phyloP scores from a whole-genome alignment of 371 early-diverging fungal genomes.

The Mucor lusitanicus region DNA sequence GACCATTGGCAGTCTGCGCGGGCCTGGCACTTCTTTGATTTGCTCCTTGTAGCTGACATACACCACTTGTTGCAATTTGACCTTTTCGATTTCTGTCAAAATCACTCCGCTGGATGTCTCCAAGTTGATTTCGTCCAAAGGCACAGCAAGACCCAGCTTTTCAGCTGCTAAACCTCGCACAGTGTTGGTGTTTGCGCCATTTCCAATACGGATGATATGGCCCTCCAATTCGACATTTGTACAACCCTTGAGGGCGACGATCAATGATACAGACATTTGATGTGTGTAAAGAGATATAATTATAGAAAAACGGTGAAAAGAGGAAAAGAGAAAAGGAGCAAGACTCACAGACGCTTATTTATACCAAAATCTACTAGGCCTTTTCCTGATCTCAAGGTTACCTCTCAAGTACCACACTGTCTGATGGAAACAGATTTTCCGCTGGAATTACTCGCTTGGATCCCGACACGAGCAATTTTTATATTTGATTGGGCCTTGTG shows the following conservation, averaged over 20 bases:
- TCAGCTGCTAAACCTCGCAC: slow-evolving; percentile 23
- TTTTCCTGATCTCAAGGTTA: neutral
- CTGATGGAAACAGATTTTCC: neutral
- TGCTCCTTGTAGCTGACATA: slow-evolving; percentile 13
- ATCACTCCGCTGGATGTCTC: slow-evolving; percentile 6
- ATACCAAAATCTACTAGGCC: neutral
- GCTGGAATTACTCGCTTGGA: neutral
- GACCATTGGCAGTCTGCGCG: slow-evolving; percentile 23
- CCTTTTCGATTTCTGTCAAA: slow-evolving; percentile 18
- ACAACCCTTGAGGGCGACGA: slow-evolving; percentile 19
- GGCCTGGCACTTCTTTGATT: slow-evolving; percentile 25
- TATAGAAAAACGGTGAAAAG: neutral
- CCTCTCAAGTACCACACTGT: neutral
- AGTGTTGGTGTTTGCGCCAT: slow-evolving; percentile 19
- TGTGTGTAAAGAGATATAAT: neutral
- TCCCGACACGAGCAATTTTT: neutral
- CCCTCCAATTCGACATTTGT: slow-evolving; percentile 26
- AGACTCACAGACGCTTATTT: neutral
- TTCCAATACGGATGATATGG: slow-evolving; percentile 18
- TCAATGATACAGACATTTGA: slow-evolving; percentile 19
- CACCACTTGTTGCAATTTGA: slow-evolving; percentile 20
- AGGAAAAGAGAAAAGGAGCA: neutral
- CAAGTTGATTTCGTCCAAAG: slow-evolving; percentile 8
- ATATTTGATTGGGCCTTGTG: slow-evolving; percentile 1
- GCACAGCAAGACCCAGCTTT: slow-evolving; percentile 17